Evolutionary conservation across 208 protist genomes (phyloP).

Genomic region (Leishmania martiniquensis): DNA sequence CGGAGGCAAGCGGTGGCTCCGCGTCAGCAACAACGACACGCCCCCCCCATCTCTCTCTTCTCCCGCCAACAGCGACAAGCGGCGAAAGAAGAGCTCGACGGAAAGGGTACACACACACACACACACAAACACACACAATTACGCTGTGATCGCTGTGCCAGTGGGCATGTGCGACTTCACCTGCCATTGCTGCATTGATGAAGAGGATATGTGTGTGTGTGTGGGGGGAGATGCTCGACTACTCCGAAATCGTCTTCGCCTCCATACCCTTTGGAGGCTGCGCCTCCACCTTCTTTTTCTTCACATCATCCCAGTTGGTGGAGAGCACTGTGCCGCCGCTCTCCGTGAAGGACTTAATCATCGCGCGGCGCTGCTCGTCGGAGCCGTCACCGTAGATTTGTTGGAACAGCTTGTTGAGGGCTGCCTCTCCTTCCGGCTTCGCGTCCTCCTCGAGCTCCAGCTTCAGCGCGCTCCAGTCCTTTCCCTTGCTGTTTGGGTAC

Average conservation of each 20-base stretch:
- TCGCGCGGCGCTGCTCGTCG: slow-evolving; percentile 91
- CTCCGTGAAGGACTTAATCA: slow-evolving; percentile 97
- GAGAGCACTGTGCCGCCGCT: slow-evolving; percentile 95
- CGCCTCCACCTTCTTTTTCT: slow-evolving; percentile 74
- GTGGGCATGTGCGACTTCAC: background rate
- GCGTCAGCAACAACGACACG: background rate
- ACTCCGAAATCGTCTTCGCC: slow-evolving; percentile 62
- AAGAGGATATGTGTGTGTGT: background rate
- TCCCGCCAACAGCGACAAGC: background rate
- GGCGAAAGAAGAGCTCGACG: slow-evolving; percentile 3
- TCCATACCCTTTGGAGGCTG: slow-evolving; percentile 93
- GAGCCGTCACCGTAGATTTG: slow-evolving; percentile 94
- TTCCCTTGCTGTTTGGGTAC: slow-evolving; percentile 85
- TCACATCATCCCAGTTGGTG: slow-evolving; percentile 97
- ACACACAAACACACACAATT: background rate
- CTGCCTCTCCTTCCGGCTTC: slow-evolving; percentile 90
- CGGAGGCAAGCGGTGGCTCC: background rate
- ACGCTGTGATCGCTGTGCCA: background rate
- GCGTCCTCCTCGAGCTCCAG: slow-evolving; percentile 85
- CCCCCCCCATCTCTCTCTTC: too few relatives aligned
- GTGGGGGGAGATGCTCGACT: background rate
- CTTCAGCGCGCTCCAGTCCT: slow-evolving; percentile 80
- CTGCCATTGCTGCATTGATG: background rate
- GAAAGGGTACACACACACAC: background rate
- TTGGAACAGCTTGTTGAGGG: slow-evolving; percentile 93